Evolutionary conservation across 2,329 filamentous ascomycete species (phyloP).

Genomic region (Apiospora kogelbergensis): DNA sequence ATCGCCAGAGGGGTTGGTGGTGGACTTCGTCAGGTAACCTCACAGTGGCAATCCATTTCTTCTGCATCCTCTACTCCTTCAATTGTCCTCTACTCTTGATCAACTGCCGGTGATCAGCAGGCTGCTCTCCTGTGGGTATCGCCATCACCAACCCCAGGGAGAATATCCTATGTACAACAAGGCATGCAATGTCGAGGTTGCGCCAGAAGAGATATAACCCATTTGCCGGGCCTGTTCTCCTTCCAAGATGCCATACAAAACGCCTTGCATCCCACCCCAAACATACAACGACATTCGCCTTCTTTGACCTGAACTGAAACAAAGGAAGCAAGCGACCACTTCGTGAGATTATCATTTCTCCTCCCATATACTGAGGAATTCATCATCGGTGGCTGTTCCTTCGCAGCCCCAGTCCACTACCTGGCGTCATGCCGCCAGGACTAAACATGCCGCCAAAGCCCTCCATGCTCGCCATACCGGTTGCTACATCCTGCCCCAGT

Average conservation of each 20-base stretch:
- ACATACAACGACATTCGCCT: background rate
- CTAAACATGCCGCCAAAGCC: conserved; percentile 50
- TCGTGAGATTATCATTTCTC: background rate
- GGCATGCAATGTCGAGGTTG: background rate
- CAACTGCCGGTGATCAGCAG: background rate
- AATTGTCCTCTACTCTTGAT: background rate
- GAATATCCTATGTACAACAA: background rate
- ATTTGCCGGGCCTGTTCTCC: background rate
- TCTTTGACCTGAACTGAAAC: background rate
- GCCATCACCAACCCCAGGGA: background rate
- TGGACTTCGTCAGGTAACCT: background rate
- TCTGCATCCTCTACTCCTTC: background rate
- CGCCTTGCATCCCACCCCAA: background rate
- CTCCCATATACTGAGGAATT: background rate
- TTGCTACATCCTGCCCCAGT: conserved; percentile 47
- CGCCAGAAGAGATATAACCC: background rate
- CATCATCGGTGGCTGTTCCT: conserved; percentile 5
- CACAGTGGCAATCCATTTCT: background rate
- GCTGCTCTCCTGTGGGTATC: background rate
- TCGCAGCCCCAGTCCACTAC: conserved; percentile 16
- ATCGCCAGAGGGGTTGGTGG: background rate
- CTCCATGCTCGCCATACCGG: conserved; percentile 45
- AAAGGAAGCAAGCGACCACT: background rate
- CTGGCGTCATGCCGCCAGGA: conserved; percentile 37
- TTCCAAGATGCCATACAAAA: background rate